Evolutionary conservation across 441 rosid genomes (phyloP).

Genomic region (Gossypium lobatum): DNA sequence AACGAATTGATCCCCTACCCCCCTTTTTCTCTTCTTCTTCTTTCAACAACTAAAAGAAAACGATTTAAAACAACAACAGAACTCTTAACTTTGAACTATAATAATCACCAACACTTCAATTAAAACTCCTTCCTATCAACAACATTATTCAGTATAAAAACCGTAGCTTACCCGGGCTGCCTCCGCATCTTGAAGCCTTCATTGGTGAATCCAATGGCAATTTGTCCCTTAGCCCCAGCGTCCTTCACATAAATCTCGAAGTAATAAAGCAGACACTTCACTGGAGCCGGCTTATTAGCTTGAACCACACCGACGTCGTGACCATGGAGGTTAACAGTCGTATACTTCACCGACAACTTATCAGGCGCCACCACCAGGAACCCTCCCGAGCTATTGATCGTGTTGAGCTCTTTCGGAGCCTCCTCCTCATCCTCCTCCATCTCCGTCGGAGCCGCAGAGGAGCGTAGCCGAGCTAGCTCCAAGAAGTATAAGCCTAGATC

Average conservation of each 20-base stretch:
- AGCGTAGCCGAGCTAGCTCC: slow-evolving; percentile 29
- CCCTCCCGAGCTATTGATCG: slow-evolving; percentile 73
- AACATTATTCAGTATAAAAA: not conserved
- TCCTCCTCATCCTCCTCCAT: slow-evolving; percentile 59
- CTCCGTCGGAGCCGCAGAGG: slow-evolving; percentile 15
- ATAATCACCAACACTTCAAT: not conserved
- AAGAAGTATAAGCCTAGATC: slow-evolving; percentile 44
- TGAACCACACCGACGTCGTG: slow-evolving; percentile 84
- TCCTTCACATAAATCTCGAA: slow-evolving; percentile 77
- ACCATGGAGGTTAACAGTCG: slow-evolving; percentile 48
- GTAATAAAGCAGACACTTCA: slow-evolving; percentile 54
- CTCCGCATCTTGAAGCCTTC: slow-evolving; percentile 69
- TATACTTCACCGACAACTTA: slow-evolving; percentile 67
- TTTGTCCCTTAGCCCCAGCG: slow-evolving; percentile 63
- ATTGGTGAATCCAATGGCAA: slow-evolving; percentile 72
- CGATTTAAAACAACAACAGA: no score
- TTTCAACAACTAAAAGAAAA: no score
- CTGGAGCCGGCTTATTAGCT: slow-evolving; percentile 69
- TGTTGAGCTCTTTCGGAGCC: slow-evolving; percentile 78
- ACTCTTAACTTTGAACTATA: no score
- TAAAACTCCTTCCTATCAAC: not conserved
- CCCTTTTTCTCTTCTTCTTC: no score
- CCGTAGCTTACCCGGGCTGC: slow-evolving; percentile 20
- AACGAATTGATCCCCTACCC: no score
- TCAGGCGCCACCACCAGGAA: slow-evolving; percentile 65